A percentile compares a stretch with the other conserved stretches of the same genome.
phyloP scores from a whole-genome alignment of 495 filamentous ascomycete genomes.

The Talaromyces trachyspermus region DNA sequence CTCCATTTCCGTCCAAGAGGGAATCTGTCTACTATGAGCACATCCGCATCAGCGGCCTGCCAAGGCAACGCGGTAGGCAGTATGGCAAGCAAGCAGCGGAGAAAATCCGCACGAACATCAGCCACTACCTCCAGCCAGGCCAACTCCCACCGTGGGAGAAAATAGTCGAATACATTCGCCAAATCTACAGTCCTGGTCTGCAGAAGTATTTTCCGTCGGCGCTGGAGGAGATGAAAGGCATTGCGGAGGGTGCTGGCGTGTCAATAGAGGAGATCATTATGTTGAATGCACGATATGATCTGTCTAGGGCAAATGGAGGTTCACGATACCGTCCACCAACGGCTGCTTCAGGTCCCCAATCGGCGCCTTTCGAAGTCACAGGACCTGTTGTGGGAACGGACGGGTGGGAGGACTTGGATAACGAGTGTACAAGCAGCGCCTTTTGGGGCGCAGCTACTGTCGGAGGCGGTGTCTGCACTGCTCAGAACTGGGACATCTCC shows the following conservation, averaged over 20 bases:
- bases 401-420: neutral
- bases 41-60: no score
- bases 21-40: no score
- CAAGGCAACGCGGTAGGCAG: no score
- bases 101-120: no score
- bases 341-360: neutral
- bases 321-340: neutral
- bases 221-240: constrained; percentile 21
- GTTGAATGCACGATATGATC: constrained; percentile 24
- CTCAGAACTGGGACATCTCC: constrained; percentile 25
- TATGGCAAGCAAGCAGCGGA: no score
- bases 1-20: no score
- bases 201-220: constrained; percentile 15
- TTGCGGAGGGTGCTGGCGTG: constrained; percentile 20
- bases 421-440: neutral
- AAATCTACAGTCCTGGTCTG: neutral
- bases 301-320: constrained; percentile 4
- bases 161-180: neutral
- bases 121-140: no score
- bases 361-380: neutral
- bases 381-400: no score
- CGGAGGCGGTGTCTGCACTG: constrained; percentile 11
- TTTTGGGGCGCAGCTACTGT: constrained; percentile 5
- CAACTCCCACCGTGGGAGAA: no score
- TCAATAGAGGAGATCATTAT: constrained; percentile 20